Conservation (phyloP, 805 yeast species). For the Metschnikowia santaceciliae region DNA sequence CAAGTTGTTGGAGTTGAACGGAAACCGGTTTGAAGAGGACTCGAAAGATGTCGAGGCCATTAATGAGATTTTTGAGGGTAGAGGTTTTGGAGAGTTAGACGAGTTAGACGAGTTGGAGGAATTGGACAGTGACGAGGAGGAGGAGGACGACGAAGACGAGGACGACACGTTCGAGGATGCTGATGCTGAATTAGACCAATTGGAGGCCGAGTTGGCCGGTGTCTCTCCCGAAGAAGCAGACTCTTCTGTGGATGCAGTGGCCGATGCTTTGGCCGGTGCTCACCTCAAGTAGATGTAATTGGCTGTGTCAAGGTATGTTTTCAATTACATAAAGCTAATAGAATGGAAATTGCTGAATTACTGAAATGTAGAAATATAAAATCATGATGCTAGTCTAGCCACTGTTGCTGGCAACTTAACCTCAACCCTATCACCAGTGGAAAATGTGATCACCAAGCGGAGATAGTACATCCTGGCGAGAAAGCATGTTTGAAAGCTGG, state of each 20-base stretch:
- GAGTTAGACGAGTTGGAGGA: constrained; percentile 96
- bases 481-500: constrained; percentile 37
- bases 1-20: constrained; percentile 76
- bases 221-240: constrained; percentile 27
- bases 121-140: constrained; percentile 64
- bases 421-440: constrained; percentile 20
- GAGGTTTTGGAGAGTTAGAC: constrained; percentile 80
- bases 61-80: constrained; percentile 57
- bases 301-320: neutral
- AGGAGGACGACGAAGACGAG: constrained; percentile 52
- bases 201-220: constrained; percentile 52
- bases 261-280: constrained; percentile 56
- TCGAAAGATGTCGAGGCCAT: constrained; percentile 63
- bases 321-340: neutral
- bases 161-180: constrained; percentile 39
- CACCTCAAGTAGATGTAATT: constrained; percentile 27
- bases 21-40: constrained; percentile 90
- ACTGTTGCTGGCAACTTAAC: constrained; percentile 26
- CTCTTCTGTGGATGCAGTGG: constrained; percentile 51
- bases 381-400: neutral
- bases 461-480: constrained; percentile 33
- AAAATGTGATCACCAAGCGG: constrained; percentile 19
- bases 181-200: constrained; percentile 52
- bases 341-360: neutral
- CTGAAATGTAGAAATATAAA: neutral